These are phyloP conservation scores for Pseudonitzschia multiseries DNA, from an alignment of 108 stramenopile genomes.

Conservation along the genomic window DNA sequence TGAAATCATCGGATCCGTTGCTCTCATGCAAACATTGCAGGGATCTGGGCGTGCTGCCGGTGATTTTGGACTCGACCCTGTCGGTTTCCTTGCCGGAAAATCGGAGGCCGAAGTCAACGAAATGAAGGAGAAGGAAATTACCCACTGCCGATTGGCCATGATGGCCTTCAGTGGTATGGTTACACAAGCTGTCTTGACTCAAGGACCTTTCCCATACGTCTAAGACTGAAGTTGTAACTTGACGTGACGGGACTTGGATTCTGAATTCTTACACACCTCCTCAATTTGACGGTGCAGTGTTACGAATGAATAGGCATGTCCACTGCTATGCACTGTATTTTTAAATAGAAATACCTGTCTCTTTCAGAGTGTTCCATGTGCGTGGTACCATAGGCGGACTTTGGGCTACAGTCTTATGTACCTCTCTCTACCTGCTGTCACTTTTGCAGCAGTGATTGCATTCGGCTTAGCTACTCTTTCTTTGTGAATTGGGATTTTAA, in stretches of 20 bases:
- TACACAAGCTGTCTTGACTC: constrained; percentile 90
- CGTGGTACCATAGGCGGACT: neutral
- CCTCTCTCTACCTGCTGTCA: neutral
- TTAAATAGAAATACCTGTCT: neutral
- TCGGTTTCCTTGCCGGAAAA: constrained; percentile 71
- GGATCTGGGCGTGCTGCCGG: constrained; percentile 93
- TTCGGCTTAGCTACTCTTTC: constrained; percentile 1
- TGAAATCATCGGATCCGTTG: constrained; percentile 68
- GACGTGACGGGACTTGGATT: neutral
- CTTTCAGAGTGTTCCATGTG: neutral
- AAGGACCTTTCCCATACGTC: constrained; percentile 85
- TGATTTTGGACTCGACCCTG: constrained; percentile 88
- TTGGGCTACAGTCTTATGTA: neutral
- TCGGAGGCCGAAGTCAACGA: constrained; percentile 61
- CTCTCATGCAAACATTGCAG: constrained; percentile 83
- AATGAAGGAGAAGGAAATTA: constrained; percentile 86
- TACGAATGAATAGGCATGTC: neutral
- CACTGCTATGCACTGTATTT: neutral
- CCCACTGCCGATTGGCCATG: constrained; percentile 91
- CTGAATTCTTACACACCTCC: neutral
- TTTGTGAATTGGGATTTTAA: constrained; percentile 2
- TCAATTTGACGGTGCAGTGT: neutral
- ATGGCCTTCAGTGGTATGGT: constrained; percentile 87
- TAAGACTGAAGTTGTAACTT: constrained; percentile 27
- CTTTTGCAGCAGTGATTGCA: neutral